These are phyloP conservation scores for Leonotis leonurus DNA, from an alignment of 257 asterid species.

Conservation along the genomic window DNA sequence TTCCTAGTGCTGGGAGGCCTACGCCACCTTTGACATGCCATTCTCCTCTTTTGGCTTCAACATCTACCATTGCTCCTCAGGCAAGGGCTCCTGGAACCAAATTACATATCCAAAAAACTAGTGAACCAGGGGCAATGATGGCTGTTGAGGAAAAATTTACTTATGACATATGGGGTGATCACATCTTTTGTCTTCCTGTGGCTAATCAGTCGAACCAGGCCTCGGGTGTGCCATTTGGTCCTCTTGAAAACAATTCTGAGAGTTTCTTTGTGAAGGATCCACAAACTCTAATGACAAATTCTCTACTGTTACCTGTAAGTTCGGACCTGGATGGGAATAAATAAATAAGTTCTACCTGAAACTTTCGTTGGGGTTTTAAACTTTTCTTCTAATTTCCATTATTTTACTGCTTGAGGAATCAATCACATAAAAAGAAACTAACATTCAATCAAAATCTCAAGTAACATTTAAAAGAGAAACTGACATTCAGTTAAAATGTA, in stretches of 20 bases:
- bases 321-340: constrained; percentile 32
- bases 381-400: not conserved
- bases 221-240: constrained; percentile 21
- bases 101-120: constrained; percentile 22
- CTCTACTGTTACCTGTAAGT: constrained; percentile 43
- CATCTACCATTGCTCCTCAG: constrained; percentile 51
- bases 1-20: constrained; percentile 36
- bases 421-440: not conserved
- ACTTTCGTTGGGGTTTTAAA: not conserved
- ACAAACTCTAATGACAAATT: constrained; percentile 43
- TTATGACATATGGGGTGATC: constrained; percentile 93
- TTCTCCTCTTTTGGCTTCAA: constrained; percentile 37
- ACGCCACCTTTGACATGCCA: constrained; percentile 29
- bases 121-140: constrained; percentile 25
- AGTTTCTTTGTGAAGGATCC: constrained; percentile 78
- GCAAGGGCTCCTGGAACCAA: constrained; percentile 80
- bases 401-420: not conserved
- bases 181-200: constrained; percentile 47
- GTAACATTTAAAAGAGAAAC: too few species aligned
- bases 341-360: constrained; percentile 13
- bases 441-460: not conserved
- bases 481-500: too few species aligned
- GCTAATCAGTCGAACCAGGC: constrained; percentile 26
- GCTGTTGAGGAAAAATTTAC: constrained; percentile 39
- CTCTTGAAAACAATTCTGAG: constrained; percentile 41